These are phyloP conservation scores for Talaromyces albobiverticillius DNA, from an alignment of 2,329 filamentous ascomycete species.

Conservation along the genomic window DNA sequence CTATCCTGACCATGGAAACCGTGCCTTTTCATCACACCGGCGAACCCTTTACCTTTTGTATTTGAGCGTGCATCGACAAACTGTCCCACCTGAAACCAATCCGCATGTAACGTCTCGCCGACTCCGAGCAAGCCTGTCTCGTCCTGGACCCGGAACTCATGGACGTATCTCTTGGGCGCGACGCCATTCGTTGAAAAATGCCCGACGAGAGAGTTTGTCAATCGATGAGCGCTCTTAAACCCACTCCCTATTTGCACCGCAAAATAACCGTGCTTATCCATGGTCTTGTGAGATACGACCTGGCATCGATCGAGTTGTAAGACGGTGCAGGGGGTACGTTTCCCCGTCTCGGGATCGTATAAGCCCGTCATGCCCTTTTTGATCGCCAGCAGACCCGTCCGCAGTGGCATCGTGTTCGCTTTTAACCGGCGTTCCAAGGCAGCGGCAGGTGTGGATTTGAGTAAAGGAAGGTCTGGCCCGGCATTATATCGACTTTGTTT, in stretches of 20 bases:
- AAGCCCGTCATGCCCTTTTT: slow-evolving; percentile 97
- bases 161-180: slow-evolving; percentile 76
- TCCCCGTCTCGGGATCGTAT: slow-evolving; percentile 72
- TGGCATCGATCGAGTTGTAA: slow-evolving; percentile 91
- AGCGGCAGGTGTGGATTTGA: slow-evolving; percentile 56
- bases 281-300: slow-evolving; percentile 82
- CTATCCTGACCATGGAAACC: slow-evolving; percentile 86
- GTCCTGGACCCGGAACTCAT: slow-evolving; percentile 81
- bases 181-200: slow-evolving; percentile 82
- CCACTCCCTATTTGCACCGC: slow-evolving; percentile 88
- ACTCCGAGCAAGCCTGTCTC: slow-evolving; percentile 70
- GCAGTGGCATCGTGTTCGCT: slow-evolving; percentile 56
- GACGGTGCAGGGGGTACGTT: slow-evolving; percentile 81
- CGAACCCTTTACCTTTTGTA: slow-evolving; percentile 86
- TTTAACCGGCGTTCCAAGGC: slow-evolving; percentile 57
- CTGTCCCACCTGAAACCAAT: slow-evolving; percentile 88
- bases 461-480: slow-evolving; percentile 48
- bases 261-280: slow-evolving; percentile 80
- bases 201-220: slow-evolving; percentile 78
- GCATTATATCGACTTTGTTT: slow-evolving; percentile 54
- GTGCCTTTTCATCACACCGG: slow-evolving; percentile 96
- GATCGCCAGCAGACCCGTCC: slow-evolving; percentile 77
- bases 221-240: slow-evolving; percentile 68
- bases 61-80: slow-evolving; percentile 81
- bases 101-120: slow-evolving; percentile 73